Percentiles rank a stretch among this genome's conserved stretches.
These are phyloP conservation scores for Tremella yokohamensis DNA, from an alignment of 768 basidiomycete species.

Conservation along the genomic window DNA sequence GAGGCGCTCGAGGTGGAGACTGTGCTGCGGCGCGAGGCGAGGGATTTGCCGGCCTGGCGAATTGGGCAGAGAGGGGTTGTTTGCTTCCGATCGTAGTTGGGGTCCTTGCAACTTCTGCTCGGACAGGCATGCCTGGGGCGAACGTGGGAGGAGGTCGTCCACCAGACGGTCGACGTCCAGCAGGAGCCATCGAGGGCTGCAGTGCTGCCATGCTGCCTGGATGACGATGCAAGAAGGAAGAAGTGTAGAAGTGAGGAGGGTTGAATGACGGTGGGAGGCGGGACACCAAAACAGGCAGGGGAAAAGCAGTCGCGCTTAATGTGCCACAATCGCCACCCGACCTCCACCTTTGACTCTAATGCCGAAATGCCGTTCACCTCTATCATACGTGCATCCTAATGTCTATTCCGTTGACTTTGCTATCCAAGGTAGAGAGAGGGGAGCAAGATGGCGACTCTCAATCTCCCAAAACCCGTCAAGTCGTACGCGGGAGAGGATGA, in stretches of 20 bases:
- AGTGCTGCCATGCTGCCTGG: not conserved
- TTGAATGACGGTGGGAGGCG: conserved; percentile 3
- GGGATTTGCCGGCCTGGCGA: too few relatives aligned
- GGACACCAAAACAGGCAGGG: not conserved
- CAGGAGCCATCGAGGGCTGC: not conserved
- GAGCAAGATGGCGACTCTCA: conserved; percentile 35
- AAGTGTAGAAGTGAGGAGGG: not conserved
- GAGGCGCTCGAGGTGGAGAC: too few relatives aligned
- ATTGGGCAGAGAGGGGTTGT: too few relatives aligned
- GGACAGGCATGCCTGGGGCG: conserved; percentile 19
- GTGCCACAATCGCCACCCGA: conserved; percentile 12
- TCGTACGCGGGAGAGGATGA: conserved; percentile 42
- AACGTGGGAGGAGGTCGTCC: conserved; percentile 12
- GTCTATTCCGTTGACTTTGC: not conserved
- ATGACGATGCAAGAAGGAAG: not conserved
- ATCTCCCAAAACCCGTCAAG: conserved; percentile 48
- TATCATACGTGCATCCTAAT: not conserved
- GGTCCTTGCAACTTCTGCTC: too few relatives aligned
- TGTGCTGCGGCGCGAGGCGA: too few relatives aligned
- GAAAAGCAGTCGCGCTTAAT: conserved; percentile 21
- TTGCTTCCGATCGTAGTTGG: too few relatives aligned
- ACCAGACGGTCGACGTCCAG: conserved; percentile 10
- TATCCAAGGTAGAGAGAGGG: not conserved
- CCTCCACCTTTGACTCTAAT: not conserved
- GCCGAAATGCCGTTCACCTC: not conserved